A percentile compares a stretch with the other conserved stretches of the same genome.
Conservation (phyloP, 345 rosid species). For the Gynandropsis gynandra region DNA sequence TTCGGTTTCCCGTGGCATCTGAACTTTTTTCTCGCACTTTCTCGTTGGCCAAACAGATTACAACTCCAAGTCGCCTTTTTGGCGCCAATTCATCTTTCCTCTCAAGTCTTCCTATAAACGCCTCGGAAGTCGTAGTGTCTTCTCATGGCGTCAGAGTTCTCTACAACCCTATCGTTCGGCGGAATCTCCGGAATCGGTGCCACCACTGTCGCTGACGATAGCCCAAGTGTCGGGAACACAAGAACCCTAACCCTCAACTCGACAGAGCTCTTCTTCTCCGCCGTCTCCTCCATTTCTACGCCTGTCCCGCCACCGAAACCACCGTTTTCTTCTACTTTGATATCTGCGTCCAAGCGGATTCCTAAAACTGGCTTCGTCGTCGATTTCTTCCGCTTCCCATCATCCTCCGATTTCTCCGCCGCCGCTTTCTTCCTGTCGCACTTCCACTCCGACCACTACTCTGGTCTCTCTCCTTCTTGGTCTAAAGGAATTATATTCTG, state of each 20-base stretch:
- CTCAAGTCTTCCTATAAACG: not conserved
- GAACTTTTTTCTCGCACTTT: too few relatives aligned
- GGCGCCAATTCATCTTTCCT: too few relatives aligned
- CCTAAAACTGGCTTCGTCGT: slow-evolving; percentile 73
- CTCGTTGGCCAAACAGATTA: not conserved
- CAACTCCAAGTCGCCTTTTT: not conserved
- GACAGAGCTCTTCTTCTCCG: slow-evolving; percentile 39
- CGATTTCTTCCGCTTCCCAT: slow-evolving; percentile 64
- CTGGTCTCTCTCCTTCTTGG: slow-evolving; percentile 71
- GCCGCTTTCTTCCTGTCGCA: slow-evolving; percentile 77
- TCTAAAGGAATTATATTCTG: slow-evolving; percentile 71
- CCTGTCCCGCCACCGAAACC: slow-evolving; percentile 17
- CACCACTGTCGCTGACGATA: not conserved
- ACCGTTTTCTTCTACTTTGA: slow-evolving; percentile 25
- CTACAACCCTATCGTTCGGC: not conserved
- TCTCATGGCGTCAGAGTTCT: slow-evolving; percentile 17
- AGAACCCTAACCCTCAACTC: slow-evolving; percentile 47
- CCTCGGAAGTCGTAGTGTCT: too few relatives aligned
- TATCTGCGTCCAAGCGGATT: slow-evolving; percentile 54
- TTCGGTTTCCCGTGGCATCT: too few relatives aligned
- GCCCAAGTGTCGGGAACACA: not conserved
- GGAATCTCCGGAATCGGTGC: not conserved
- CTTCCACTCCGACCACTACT: slow-evolving; percentile 86
- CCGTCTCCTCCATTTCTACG: slow-evolving; percentile 29
- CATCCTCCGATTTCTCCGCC: slow-evolving; percentile 31